Percentiles rank a stretch among this genome's conserved stretches.
Conservation (phyloP, 306 rosid genomes). For the Cotoneaster glaucophyllus region DNA sequence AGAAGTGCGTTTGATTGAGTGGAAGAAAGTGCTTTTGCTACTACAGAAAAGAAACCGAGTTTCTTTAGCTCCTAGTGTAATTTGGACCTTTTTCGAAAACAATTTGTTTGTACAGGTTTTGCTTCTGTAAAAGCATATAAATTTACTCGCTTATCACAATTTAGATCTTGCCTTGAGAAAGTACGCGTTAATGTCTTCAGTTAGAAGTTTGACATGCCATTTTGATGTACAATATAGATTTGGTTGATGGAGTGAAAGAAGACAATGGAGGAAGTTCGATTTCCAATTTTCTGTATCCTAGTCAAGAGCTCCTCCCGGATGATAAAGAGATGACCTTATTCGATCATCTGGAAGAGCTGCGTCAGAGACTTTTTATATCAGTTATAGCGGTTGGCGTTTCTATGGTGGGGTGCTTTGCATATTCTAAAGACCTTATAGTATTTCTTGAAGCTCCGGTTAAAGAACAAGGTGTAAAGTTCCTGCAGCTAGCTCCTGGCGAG, state of each 20-base stretch:
- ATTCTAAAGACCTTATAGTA: slow-evolving; percentile 66
- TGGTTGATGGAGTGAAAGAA: slow-evolving; percentile 27
- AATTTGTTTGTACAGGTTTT: background rate
- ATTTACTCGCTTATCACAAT: background rate
- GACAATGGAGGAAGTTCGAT: slow-evolving; percentile 43
- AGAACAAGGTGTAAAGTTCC: slow-evolving; percentile 76
- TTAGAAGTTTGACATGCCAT: slow-evolving; percentile 12
- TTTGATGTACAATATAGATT: slow-evolving; percentile 25
- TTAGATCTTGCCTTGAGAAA: slow-evolving; percentile 4
- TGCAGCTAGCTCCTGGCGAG: slow-evolving; percentile 97
- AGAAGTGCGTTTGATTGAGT: background rate
- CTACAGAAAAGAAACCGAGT: background rate
- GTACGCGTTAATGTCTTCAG: slow-evolving; percentile 4
- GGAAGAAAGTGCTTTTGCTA: background rate
- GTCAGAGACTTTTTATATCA: slow-evolving; percentile 80
- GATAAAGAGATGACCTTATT: slow-evolving; percentile 89
- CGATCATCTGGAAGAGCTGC: slow-evolving; percentile 98
- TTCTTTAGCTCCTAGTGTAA: background rate
- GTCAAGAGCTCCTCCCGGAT: slow-evolving; percentile 89
- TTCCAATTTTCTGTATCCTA: slow-evolving; percentile 71
- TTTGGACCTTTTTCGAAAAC: background rate
- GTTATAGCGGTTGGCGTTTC: slow-evolving; percentile 78
- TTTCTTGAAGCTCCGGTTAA: slow-evolving; percentile 92
- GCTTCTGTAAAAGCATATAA: background rate
- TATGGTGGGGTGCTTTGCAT: slow-evolving; percentile 80